Base-by-base conservation (phyloP, 257 asterid species). In the Solanum sejunctum region DNA sequence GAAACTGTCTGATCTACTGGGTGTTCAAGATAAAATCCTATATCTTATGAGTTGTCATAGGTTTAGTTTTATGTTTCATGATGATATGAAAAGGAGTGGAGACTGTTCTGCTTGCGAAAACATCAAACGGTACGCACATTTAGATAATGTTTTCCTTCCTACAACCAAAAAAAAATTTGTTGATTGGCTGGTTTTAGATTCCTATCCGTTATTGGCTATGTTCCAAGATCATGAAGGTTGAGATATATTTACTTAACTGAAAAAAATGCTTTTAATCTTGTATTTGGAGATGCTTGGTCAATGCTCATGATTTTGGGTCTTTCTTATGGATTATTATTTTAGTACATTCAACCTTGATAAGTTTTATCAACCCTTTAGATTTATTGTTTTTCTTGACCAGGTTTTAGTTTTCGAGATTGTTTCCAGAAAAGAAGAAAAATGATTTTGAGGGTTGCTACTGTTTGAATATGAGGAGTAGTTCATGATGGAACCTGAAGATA, bases 1-100 rank as follows among this genome's bases (percentile, higher is more conserved):
- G 60, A 23, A 86, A 51, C 47, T 93, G 28, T 92, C 93, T 36
- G 94, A 60, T 86, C 83, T 70, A 39, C 87, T 51, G 86, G 83
- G 57, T 28, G 82, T 75, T 49, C 6, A 8, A 18, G 39, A 45
- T 73, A 39, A 21, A 47, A 45, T 47, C 36, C 1, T 17, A 2
- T 21, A 23, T 73, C 39, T 12, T 73, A 47, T n/a, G 21, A 2
- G 60, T 21, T 0, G 12, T 73, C 81, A 7, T 47, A 21, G 21
- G 57, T 72, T 73, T 72, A 6, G 12, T 43, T 20, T 72, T 72
- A 4, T 72, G 80, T n/a, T n/a, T 43, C 12, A 71, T 10, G 10
- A 71, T 41, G 79, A 71, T 70, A 70, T 39, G 79, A 39, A 9
- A 2, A 10, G 79, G 69, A 21, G 21, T 2, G 4, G 69, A 8